A percentile compares a stretch with the other conserved stretches of the same genome.
phyloP scores from a whole-genome alignment of 2,329 filamentous ascomycete species.

The Pseudocercospora eumusae region DNA sequence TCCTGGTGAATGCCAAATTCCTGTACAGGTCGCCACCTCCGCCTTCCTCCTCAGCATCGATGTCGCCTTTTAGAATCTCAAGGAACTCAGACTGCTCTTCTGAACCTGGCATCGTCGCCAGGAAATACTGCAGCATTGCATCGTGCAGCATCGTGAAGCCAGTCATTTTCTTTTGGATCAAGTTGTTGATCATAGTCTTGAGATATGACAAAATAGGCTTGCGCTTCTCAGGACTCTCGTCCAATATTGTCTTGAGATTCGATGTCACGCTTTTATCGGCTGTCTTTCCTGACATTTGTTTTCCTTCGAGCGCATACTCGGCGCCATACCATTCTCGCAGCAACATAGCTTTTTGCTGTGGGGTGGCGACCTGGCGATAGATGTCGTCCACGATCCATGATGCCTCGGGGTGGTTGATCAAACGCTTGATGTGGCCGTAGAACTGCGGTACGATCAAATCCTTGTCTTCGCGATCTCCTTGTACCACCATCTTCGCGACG shows the following conservation, averaged over 20 bases:
- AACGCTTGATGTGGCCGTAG: constrained; percentile 85
- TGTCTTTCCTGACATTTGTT: constrained; percentile 52
- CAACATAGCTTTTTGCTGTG: constrained; percentile 79
- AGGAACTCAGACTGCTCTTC: constrained; percentile 84
- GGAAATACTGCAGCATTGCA: constrained; percentile 95
- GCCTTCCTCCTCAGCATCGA: constrained; percentile 57
- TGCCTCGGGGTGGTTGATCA: constrained; percentile 95
- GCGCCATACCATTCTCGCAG: constrained; percentile 95
- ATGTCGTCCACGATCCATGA: constrained; percentile 98
- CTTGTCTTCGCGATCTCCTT: constrained; percentile 82
- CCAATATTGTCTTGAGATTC: constrained; percentile 74
- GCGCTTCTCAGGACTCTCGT: constrained; percentile 79
- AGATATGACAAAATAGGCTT: constrained; percentile 83
- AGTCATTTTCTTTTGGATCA: constrained; percentile 94
- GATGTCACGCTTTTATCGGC: constrained; percentile 45
- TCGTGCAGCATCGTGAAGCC: constrained; percentile 98
- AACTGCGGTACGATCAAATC: constrained; percentile 92
- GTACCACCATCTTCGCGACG: constrained; percentile 92
- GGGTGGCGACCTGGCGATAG: constrained; percentile 83
- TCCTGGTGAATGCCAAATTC: constrained; percentile 93
- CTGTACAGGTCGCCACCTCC: constrained; percentile 81
- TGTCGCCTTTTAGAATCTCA: constrained; percentile 87
- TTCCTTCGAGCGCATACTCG: constrained; percentile 82
- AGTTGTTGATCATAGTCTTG: constrained; percentile 81
- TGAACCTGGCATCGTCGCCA: constrained; percentile 73